Conservation (phyloP, 108 stramenopile genomes). For the Craspedostauros australis region DNA sequence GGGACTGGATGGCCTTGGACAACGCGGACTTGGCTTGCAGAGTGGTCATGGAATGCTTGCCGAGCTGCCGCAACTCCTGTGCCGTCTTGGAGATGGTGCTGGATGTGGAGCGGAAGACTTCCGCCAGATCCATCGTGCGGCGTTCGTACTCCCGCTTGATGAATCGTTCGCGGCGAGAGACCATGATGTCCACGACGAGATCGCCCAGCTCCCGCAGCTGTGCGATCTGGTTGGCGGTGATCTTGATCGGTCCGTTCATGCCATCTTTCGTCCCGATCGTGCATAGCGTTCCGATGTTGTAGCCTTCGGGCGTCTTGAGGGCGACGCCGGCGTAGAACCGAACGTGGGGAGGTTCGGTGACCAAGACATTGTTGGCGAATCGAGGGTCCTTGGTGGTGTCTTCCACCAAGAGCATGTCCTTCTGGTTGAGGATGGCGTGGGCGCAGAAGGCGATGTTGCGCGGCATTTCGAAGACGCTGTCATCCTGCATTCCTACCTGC, state of each 20-base stretch:
- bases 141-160: too few species aligned
- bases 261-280: slow-evolving; percentile 59
- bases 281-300: slow-evolving; percentile 74
- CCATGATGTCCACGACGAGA: slow-evolving; percentile 60
- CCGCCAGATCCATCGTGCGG: too few species aligned
- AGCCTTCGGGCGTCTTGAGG: slow-evolving; percentile 59
- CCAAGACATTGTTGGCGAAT: slow-evolving; percentile 56
- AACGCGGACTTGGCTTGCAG: too few species aligned
- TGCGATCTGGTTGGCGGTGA: slow-evolving; percentile 60
- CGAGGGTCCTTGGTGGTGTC: slow-evolving; percentile 62
- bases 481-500: slow-evolving; percentile 63
- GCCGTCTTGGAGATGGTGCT: too few species aligned
- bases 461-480: slow-evolving; percentile 66
- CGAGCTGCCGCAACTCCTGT: too few species aligned
- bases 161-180: too few species aligned
- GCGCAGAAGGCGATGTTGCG: slow-evolving; percentile 76
- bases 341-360: slow-evolving; percentile 60
- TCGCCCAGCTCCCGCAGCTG: slow-evolving; percentile 57
- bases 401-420: slow-evolving; percentile 49
- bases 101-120: too few species aligned
- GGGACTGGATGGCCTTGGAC: too few species aligned
- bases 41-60: too few species aligned
- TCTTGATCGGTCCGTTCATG: slow-evolving; percentile 44
- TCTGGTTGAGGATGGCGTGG: slow-evolving; percentile 45
- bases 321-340: slow-evolving; percentile 82